A percentile compares a stretch with the other conserved stretches of the same genome.
Evolutionary conservation across 2,329 filamentous ascomycete genomes (phyloP).

Genomic region (Venturia effusa): DNA sequence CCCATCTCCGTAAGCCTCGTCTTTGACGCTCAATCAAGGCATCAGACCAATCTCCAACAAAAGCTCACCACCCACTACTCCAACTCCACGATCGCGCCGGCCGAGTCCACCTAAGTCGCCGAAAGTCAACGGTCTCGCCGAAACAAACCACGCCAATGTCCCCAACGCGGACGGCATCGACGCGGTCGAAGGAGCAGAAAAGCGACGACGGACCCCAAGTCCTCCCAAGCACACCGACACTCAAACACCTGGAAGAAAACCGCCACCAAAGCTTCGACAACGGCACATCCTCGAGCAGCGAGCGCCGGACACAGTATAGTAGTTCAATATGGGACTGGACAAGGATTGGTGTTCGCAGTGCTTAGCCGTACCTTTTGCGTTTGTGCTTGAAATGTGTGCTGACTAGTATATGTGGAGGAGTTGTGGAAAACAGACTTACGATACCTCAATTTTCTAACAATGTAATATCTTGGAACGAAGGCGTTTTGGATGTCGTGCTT

Average conservation of each 20-base stretch:
- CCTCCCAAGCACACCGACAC: constrained; percentile 2
- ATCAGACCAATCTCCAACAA: constrained; percentile 6
- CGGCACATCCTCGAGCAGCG: neutral
- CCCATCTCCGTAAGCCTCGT: neutral
- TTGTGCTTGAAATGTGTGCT: neutral
- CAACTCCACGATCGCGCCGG: constrained; percentile 6
- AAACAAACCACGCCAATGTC: neutral
- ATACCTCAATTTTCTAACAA: neutral
- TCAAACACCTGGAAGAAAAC: constrained; percentile 3
- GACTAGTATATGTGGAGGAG: constrained; percentile 1
- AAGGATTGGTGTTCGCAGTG: neutral
- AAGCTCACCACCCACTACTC: constrained; percentile 6
- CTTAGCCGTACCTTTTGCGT: neutral
- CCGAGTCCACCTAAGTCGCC: constrained; percentile 1
- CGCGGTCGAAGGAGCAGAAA: neutral
- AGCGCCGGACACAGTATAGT: constrained; percentile 6
- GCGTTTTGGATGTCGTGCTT: neutral
- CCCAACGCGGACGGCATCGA: neutral
- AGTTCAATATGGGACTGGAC: neutral
- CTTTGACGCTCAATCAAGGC: constrained; percentile 7
- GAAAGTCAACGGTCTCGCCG: constrained; percentile 9
- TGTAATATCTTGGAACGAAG: constrained; percentile 1
- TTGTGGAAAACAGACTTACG: neutral
- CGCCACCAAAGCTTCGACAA: constrained; percentile 5
- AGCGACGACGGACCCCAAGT: neutral